Evolutionary conservation across 768 basidiomycete species (phyloP).

Genomic region (Serendipita sp.): DNA sequence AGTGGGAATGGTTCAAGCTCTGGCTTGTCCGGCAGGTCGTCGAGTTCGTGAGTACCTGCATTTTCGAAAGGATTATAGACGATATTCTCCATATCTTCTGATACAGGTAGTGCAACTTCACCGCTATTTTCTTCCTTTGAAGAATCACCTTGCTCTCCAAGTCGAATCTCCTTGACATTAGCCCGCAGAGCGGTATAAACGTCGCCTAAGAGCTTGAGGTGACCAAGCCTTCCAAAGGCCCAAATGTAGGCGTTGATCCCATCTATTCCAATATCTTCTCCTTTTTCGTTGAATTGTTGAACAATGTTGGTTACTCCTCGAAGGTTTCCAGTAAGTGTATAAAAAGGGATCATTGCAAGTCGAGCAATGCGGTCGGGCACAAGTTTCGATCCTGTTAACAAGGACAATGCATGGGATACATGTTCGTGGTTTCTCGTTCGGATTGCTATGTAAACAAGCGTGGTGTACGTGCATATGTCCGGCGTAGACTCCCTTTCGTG

Average conservation of each 20-base stretch:
- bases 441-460: conserved; percentile 46
- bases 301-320: conserved; percentile 40
- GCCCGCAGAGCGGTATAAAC: conserved; percentile 52
- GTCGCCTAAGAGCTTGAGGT: conserved; percentile 37
- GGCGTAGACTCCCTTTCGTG: conserved; percentile 24
- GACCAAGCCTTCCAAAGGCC: conserved; percentile 42
- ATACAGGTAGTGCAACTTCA: too few species aligned
- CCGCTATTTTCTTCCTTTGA: too few species aligned
- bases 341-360: conserved; percentile 42
- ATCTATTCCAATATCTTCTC: conserved; percentile 39
- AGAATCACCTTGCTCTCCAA: too few species aligned
- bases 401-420: conserved; percentile 35
- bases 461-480: conserved; percentile 55
- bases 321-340: conserved; percentile 31
- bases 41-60: too few species aligned
- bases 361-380: conserved; percentile 47
- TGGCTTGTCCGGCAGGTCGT: too few species aligned
- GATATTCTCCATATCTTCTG: too few species aligned
- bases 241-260: conserved; percentile 56
- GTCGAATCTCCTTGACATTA: conserved; percentile 19
- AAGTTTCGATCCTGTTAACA: conserved; percentile 39
- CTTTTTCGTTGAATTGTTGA: conserved; percentile 33
- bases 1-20: too few species aligned
- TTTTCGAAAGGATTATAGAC: too few species aligned
- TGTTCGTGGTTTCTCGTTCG: conserved; percentile 29